A percentile compares a stretch with the other conserved stretches of the same genome.
phyloP scores from a whole-genome alignment of 768 basidiomycete species.

The Dentipellis fragilis region DNA sequence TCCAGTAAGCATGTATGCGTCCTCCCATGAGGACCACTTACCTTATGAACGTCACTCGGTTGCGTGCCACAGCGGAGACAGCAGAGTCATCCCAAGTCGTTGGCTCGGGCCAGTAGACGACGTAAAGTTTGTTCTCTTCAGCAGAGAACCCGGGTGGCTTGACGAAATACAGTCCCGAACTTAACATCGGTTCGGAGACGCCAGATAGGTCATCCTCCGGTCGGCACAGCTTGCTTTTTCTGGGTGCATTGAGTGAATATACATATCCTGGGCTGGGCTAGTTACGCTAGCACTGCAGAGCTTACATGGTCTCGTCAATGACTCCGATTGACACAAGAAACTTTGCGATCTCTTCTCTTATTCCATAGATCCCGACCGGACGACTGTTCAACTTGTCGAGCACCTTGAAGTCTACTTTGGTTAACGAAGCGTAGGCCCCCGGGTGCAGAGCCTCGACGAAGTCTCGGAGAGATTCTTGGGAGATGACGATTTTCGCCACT shows the following conservation, averaged over 20 bases:
- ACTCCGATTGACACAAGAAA: slow-evolving; percentile 29
- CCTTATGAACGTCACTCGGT: slow-evolving; percentile 57
- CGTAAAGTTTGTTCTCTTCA: slow-evolving; percentile 23
- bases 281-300: not conserved
- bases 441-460: slow-evolving; percentile 42
- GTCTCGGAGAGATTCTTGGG: slow-evolving; percentile 35
- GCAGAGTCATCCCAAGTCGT: slow-evolving; percentile 48
- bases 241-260: not conserved
- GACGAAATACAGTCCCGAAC: not conserved
- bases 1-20: not conserved
- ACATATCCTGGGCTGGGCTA: too few relatives aligned
- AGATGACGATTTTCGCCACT: slow-evolving; percentile 60
- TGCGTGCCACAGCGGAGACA: slow-evolving; percentile 32
- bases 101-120: slow-evolving; percentile 55
- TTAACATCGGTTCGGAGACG: not conserved
- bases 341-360: slow-evolving; percentile 36
- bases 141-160: not conserved
- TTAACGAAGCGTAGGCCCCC: slow-evolving; percentile 42
- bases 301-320: slow-evolving; percentile 33
- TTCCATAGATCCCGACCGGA: slow-evolving; percentile 50
- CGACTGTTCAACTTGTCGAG: slow-evolving; percentile 37
- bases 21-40: slow-evolving; percentile 14
- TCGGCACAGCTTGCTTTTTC: slow-evolving; percentile 14
- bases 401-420: slow-evolving; percentile 44
- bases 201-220: slow-evolving; percentile 13